phyloP scores from a whole-genome alignment of 345 rosid genomes.

The Hibiscus tridactylites region DNA sequence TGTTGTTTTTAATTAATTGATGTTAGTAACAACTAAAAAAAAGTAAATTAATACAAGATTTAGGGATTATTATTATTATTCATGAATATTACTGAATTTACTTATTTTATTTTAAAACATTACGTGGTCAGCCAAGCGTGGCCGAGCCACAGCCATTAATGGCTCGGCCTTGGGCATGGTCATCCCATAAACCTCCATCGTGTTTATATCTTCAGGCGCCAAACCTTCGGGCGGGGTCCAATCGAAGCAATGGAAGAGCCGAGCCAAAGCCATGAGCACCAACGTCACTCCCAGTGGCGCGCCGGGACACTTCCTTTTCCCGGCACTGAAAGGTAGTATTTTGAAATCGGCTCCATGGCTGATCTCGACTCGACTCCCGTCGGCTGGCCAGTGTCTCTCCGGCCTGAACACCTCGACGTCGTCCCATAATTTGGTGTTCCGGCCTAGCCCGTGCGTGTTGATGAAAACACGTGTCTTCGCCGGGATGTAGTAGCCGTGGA shows the following conservation, averaged over 20 bases:
- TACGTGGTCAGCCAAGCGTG: conserved; percentile 44
- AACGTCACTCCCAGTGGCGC: conserved; percentile 83
- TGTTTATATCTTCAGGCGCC: conserved; percentile 47
- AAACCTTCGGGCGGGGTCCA: conserved; percentile 52
- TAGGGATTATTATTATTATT: neutral
- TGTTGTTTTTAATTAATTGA: too few relatives aligned
- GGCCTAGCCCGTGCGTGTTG: conserved; percentile 84
- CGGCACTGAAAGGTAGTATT: conserved; percentile 83
- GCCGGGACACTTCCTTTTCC: conserved; percentile 88
- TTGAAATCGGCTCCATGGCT: conserved; percentile 86
- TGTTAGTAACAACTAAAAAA: too few relatives aligned
- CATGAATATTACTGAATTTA: neutral
- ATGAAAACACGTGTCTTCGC: conserved; percentile 83
- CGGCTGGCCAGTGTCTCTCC: conserved; percentile 61
- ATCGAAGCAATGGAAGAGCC: conserved; percentile 77
- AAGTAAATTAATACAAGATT: neutral
- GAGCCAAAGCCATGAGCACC: conserved; percentile 81
- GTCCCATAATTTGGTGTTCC: conserved; percentile 61
- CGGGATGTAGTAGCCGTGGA: conserved; percentile 69
- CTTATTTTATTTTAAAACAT: neutral
- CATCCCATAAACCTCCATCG: conserved; percentile 75
- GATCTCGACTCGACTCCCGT: conserved; percentile 71
- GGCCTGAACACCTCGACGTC: conserved; percentile 70
- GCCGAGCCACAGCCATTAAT: conserved; percentile 48
- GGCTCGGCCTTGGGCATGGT: conserved; percentile 91